Evolutionary conservation across 306 rosid species (phyloP).

Genomic region (Sicyos edulis): DNA sequence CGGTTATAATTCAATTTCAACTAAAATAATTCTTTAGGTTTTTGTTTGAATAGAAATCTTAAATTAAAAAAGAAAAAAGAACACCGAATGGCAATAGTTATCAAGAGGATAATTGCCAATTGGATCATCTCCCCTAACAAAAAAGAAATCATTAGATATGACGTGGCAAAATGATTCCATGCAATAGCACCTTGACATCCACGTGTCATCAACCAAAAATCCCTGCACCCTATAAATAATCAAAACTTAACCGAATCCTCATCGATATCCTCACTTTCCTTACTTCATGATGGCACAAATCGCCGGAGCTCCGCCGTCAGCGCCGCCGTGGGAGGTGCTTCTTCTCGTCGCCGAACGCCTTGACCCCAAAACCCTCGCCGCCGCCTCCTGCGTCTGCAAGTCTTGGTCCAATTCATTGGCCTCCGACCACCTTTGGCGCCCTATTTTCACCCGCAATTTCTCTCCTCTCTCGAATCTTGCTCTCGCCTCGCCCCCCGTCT

Average conservation of each 20-base stretch:
- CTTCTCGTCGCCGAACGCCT: constrained; percentile 41
- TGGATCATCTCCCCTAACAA: not conserved
- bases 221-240: not conserved
- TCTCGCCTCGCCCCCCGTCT: constrained; percentile 11
- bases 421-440: constrained; percentile 52
- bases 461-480: constrained; percentile 37
- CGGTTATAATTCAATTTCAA: too few relatives aligned
- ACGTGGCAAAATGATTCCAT: constrained; percentile 37
- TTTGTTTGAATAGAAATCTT: too few relatives aligned
- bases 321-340: constrained; percentile 47
- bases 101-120: not conserved
- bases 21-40: too few relatives aligned
- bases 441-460: constrained; percentile 37
- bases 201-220: constrained; percentile 27
- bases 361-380: constrained; percentile 54
- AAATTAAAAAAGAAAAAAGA: not conserved
- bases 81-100: not conserved
- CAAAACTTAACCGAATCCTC: not conserved
- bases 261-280: not conserved
- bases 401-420: constrained; percentile 53
- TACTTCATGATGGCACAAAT: not conserved
- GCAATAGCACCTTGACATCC: constrained; percentile 26
- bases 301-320: not conserved
- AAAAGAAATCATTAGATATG: not conserved
- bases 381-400: constrained; percentile 52